phyloP scores from a whole-genome alignment of 306 rosid genomes.

The Sicyos baderoa region DNA sequence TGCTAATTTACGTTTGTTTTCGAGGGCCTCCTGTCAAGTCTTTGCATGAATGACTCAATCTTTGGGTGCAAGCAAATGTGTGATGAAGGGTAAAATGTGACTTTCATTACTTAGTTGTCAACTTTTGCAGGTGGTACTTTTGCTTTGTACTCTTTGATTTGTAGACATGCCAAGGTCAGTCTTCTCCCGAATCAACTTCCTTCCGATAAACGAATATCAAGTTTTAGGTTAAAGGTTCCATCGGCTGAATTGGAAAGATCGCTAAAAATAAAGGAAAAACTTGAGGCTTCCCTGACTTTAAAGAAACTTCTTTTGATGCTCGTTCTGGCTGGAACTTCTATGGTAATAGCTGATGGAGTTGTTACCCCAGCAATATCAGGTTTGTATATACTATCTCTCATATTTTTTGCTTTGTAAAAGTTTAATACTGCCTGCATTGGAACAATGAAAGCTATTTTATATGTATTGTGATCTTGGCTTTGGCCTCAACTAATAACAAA shows the following conservation, averaged over 20 bases:
- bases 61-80: neutral
- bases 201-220: constrained; percentile 86
- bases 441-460: neutral
- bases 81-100: neutral
- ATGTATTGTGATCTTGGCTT: constrained; percentile 5
- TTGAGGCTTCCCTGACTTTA: constrained; percentile 68
- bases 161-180: constrained; percentile 98
- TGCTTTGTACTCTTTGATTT: constrained; percentile 95
- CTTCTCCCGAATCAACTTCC: constrained; percentile 97
- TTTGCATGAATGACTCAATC: neutral
- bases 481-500: neutral
- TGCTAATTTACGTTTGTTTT: neutral
- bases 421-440: neutral
- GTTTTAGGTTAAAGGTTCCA: constrained; percentile 94
- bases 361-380: constrained; percentile 96
- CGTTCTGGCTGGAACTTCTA: constrained; percentile 95
- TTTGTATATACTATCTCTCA: constrained; percentile 17
- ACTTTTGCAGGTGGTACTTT: constrained; percentile 85
- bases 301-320: constrained; percentile 72
- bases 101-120: neutral
- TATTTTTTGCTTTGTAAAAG: constrained; percentile 7
- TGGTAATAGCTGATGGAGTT: constrained; percentile 98
- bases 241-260: constrained; percentile 97
- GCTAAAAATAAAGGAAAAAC: constrained; percentile 81
- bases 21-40: neutral